Conservation (phyloP, 1,284 basidiomycete species). For the Cutaneotrichosporon mucoides region DNA sequence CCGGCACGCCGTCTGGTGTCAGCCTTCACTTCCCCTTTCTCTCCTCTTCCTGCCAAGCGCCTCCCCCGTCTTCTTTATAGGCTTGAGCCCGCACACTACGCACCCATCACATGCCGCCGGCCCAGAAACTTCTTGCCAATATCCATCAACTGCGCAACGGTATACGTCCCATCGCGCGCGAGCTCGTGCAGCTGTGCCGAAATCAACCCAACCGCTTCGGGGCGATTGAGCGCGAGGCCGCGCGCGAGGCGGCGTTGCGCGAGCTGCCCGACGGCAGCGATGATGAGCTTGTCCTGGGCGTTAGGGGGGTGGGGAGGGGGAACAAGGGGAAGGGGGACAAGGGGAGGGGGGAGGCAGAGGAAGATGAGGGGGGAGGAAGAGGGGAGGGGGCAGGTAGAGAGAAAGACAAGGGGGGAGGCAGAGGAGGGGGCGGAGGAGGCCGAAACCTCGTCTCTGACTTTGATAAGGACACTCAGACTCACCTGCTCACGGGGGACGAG, state of each 20-base stretch:
- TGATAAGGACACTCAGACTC: background rate
- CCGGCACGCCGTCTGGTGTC: slow-evolving; percentile 36
- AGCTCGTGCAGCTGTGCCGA: slow-evolving; percentile 86
- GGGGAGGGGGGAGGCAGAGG: background rate
- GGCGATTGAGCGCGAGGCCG: slow-evolving; percentile 77
- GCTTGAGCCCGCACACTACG: background rate
- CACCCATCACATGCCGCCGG: slow-evolving; percentile 73
- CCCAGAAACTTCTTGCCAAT: slow-evolving; percentile 86
- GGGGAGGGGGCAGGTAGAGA: no score
- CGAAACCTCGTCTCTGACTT: no score
- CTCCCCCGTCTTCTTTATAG: no score
- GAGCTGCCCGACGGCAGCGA: slow-evolving; percentile 67
- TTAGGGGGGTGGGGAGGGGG: background rate
- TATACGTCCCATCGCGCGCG: slow-evolving; percentile 88
- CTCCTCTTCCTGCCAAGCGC: no score
- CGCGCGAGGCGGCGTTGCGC: slow-evolving; percentile 93
- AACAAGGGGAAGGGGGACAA: background rate
- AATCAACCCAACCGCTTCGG: slow-evolving; percentile 87
- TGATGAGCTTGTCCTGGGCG: slow-evolving; percentile 50
- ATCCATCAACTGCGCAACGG: slow-evolving; percentile 87
- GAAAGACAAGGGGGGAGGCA: no score
- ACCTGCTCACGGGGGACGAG: slow-evolving; percentile 44
- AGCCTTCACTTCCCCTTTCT: no score
- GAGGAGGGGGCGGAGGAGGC: no score
- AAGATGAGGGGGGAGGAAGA: no score